Percentiles rank a stretch among this genome's conserved stretches.
These are phyloP conservation scores for Parathielavia hyrcaniae DNA, from an alignment of 495 filamentous ascomycete species.

Conservation along the genomic window DNA sequence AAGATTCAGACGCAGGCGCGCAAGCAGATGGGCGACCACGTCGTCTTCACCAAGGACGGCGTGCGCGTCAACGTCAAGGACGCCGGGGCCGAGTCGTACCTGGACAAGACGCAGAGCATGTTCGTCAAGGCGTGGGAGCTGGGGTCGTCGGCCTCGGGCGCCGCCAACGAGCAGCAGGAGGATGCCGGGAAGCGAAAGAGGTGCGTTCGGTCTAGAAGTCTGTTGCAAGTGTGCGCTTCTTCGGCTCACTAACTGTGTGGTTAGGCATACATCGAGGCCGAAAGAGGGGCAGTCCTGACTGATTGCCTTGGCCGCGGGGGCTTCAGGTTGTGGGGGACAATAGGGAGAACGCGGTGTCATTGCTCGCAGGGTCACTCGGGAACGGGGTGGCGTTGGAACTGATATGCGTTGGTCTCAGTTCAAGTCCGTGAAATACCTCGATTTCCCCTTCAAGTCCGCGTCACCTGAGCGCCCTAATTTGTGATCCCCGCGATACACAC, in stretches of 20 bases:
- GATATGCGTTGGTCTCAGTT: too few relatives aligned
- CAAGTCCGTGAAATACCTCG: too few relatives aligned
- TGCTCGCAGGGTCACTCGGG: too few relatives aligned
- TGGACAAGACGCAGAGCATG: slow-evolving; percentile 75
- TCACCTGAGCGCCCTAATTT: too few relatives aligned
- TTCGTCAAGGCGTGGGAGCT: slow-evolving; percentile 77
- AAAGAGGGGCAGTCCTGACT: background rate
- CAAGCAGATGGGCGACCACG: slow-evolving; percentile 73
- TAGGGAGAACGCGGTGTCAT: background rate
- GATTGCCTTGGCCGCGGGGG: background rate
- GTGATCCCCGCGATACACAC: background rate
- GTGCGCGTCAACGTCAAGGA: slow-evolving; percentile 76
- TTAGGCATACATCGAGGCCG: slow-evolving; percentile 8
- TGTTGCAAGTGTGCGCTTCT: background rate
- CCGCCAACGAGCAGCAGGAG: slow-evolving; percentile 33
- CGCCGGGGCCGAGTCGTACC: slow-evolving; percentile 67
- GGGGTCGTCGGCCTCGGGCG: background rate
- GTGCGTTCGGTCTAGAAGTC: background rate
- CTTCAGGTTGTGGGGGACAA: background rate
- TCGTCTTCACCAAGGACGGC: slow-evolving; percentile 76
- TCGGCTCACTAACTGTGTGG: background rate
- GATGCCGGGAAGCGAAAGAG: slow-evolving; percentile 35
- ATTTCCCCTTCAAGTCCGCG: too few relatives aligned
- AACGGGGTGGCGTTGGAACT: too few relatives aligned
- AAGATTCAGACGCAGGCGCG: slow-evolving; percentile 63